These are phyloP conservation scores for Mimosa bimucronata DNA, from an alignment of 306 rosid genomes.

Conservation along the genomic window DNA sequence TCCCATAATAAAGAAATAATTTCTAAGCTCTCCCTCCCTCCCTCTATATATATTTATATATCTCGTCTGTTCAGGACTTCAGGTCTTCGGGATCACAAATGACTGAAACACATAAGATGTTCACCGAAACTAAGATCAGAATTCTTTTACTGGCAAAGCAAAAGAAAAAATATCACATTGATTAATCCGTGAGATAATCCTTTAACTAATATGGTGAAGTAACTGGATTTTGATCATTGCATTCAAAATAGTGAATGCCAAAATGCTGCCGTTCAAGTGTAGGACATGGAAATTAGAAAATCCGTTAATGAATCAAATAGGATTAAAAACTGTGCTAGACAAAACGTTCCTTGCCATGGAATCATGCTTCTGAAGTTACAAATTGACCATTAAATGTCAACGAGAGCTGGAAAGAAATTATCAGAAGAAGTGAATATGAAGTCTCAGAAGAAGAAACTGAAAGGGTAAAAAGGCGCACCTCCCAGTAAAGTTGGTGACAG, in stretches of 20 bases:
- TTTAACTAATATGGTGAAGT: not conserved
- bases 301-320: not conserved
- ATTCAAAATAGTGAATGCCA: slow-evolving; percentile 23
- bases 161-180: not conserved
- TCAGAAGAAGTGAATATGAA: slow-evolving; percentile 9
- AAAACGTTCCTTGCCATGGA: not conserved
- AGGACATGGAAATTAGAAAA: not conserved
- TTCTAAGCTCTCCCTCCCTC: not conserved
- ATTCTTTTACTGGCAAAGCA: not conserved
- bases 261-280: not conserved
- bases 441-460: not conserved
- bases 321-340: not conserved
- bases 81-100: not conserved
- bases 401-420: slow-evolving; percentile 2
- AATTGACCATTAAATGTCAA: slow-evolving; percentile 2
- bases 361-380: slow-evolving; percentile 17
- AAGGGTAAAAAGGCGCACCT: slow-evolving; percentile 54
- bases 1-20: not conserved
- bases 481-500: slow-evolving; percentile 93
- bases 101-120: not conserved
- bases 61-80: not conserved
- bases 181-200: slow-evolving; percentile 3
- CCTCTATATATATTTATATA: too few relatives aligned
- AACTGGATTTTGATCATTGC: not conserved
- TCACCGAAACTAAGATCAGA: not conserved